phyloP scores from a whole-genome alignment of 163 green algal genomes.

The Scenedesmus sp. region DNA sequence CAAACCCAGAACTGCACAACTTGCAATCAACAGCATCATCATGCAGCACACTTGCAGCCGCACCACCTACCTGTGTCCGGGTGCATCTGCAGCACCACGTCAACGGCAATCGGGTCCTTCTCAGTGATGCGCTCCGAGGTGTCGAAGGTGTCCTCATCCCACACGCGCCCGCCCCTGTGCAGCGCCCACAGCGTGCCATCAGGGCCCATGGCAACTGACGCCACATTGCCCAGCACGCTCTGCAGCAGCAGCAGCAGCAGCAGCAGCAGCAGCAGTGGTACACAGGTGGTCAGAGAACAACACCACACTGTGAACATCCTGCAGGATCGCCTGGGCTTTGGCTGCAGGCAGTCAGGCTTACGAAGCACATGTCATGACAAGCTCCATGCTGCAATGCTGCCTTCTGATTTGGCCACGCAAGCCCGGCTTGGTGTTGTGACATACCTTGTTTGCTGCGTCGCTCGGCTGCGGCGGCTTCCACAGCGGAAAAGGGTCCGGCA shows the following conservation, averaged over 20 bases:
- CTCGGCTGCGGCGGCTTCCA: conserved; percentile 44
- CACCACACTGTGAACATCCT: not conserved
- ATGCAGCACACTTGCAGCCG: not conserved
- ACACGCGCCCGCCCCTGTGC: conserved; percentile 72
- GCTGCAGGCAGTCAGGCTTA: too few relatives aligned
- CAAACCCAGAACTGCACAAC: not conserved
- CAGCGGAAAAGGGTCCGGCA: conserved; percentile 43
- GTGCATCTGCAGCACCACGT: conserved; percentile 70
- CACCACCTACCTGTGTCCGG: conserved; percentile 62
- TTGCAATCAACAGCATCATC: not conserved
- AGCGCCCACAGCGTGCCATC: conserved; percentile 81
- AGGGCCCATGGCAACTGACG: conserved; percentile 63
- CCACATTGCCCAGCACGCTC: conserved; percentile 61
- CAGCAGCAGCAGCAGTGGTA: not conserved
- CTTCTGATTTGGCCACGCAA: too few relatives aligned
- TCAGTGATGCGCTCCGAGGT: conserved; percentile 46
- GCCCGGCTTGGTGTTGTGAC: not conserved
- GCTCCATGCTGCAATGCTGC: too few relatives aligned
- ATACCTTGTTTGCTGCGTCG: conserved; percentile 17
- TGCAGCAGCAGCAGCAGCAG: not conserved
- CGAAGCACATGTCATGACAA: too few relatives aligned
- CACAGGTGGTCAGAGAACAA: not conserved
- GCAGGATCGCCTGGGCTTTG: too few relatives aligned
- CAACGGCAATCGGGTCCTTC: conserved; percentile 50
- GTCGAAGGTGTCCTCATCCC: conserved; percentile 68